Base-by-base conservation (phyloP, 305 asterid genomes). In the Stenogyne calaminthoides region DNA sequence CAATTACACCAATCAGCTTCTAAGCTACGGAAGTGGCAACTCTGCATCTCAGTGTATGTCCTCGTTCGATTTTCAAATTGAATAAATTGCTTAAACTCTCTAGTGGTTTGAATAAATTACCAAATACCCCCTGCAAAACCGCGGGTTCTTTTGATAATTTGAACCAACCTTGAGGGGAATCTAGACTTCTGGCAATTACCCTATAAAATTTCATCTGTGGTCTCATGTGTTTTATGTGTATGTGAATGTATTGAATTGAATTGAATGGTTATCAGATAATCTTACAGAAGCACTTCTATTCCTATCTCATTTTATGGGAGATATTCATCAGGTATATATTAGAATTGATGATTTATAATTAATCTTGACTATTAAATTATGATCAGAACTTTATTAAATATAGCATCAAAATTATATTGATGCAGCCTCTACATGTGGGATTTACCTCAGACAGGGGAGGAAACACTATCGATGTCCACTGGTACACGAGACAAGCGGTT, bases 281-380 rank as follows among this genome's bases (percentile, higher is more conserved):
- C 86, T 89, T 39, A 93, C 97, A 5, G 88, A 91, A 80, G 87
- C 97, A 52, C 91, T 91, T 39, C 87, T 89, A 52, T 93, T 91
- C 83, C 85, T 93, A n/a, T 85, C 98, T 47, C 96, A 93, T 84
- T 89, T 85, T 78, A 70, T 93, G 51, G 96, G 98, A 34, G 98
- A 93, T 70, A 84, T 93, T 54, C 97, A 91, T 77, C 98, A 90
- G 94, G 97, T 90, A 64, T 2, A 25, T 25, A 25, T 8, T 3
- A 29, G 56, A 59, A 11, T 34, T 5, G 0, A n/a, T 20, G 54
- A 60, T 1, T 55, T 19, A 15, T 0, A 8, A 19, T 18, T 9
- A 5, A 9, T 15, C 19, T 16, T 3, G 9, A 19, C 9, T 0
- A 6, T 40, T 39, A 7, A 37, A 44, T 57, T 77, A 47, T 51